These are phyloP conservation scores for Lotus japonicus DNA, from an alignment of 306 rosid species.

Conservation along the genomic window DNA sequence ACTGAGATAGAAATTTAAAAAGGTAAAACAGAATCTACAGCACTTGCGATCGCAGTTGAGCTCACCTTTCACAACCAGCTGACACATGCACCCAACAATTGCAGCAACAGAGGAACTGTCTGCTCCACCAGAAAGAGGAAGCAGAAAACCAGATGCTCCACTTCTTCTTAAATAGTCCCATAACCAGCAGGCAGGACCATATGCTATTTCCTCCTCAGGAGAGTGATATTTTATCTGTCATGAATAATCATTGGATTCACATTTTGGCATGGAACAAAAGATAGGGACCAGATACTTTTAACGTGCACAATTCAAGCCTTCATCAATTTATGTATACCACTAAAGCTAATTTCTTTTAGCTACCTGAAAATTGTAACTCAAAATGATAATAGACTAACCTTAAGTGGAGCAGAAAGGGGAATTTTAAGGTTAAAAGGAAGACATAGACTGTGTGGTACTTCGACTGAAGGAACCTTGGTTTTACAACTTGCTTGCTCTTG, in stretches of 20 bases:
- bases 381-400: constrained; percentile 46
- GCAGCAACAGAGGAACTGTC: constrained; percentile 98
- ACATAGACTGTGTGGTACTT: constrained; percentile 58
- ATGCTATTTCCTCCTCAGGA: constrained; percentile 97
- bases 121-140: constrained; percentile 99
- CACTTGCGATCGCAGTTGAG: neutral
- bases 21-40: constrained; percentile 13
- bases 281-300: neutral
- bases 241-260: constrained; percentile 12
- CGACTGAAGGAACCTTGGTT: constrained; percentile 67
- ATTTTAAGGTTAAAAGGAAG: constrained; percentile 63
- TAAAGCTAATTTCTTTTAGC: constrained; percentile 7
- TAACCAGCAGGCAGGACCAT: constrained; percentile 97
- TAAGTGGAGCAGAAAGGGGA: constrained; percentile 61
- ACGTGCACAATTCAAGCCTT: neutral
- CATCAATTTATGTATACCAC: neutral
- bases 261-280: neutral
- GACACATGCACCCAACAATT: constrained; percentile 97
- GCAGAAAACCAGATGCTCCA: constrained; percentile 98
- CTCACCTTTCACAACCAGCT: constrained; percentile 86
- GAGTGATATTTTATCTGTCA: constrained; percentile 74
- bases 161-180: constrained; percentile 98
- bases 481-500: constrained; percentile 99
- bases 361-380: constrained; percentile 10
- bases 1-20: constrained; percentile 6